phyloP scores from a whole-genome alignment of 192 early-diverging fungal genomes.

The Phlyctochytrium planicorne region DNA sequence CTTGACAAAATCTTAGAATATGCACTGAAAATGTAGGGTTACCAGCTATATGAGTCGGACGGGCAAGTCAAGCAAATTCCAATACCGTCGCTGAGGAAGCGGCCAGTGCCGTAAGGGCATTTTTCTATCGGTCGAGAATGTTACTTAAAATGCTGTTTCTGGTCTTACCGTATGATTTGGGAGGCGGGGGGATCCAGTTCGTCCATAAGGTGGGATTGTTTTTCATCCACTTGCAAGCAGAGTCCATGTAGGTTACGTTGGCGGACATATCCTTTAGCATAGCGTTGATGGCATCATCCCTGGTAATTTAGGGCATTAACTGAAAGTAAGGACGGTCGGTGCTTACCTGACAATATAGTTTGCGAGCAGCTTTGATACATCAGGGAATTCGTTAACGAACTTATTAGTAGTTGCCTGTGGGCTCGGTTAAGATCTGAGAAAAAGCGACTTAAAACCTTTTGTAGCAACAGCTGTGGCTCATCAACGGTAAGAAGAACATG shows the following conservation, averaged over 20 bases:
- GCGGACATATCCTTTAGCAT: background rate
- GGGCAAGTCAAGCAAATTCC: slow-evolving; percentile 15
- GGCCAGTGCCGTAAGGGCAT: slow-evolving; percentile 17
- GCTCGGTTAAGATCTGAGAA: too few species aligned
- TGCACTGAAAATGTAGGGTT: too few species aligned
- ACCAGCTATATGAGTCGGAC: slow-evolving; percentile 15
- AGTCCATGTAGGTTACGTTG: background rate
- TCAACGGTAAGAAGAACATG: too few species aligned
- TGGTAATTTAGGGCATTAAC: too few species aligned
- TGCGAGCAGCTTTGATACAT: background rate
- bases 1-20: too few species aligned
- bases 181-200: background rate
- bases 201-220: background rate
- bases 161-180: background rate
- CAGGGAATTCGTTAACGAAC: background rate
- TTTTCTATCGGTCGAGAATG: too few species aligned
- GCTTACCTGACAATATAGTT: too few species aligned
- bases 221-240: background rate
- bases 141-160: too few species aligned
- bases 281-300: background rate
- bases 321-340: too few species aligned
- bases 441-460: too few species aligned
- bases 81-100: slow-evolving; percentile 7
- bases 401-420: too few species aligned
- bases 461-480: too few species aligned